Base-by-base conservation (phyloP, 202 grass and related monocot genomes). In the Sporobolus alterniflorus region DNA sequence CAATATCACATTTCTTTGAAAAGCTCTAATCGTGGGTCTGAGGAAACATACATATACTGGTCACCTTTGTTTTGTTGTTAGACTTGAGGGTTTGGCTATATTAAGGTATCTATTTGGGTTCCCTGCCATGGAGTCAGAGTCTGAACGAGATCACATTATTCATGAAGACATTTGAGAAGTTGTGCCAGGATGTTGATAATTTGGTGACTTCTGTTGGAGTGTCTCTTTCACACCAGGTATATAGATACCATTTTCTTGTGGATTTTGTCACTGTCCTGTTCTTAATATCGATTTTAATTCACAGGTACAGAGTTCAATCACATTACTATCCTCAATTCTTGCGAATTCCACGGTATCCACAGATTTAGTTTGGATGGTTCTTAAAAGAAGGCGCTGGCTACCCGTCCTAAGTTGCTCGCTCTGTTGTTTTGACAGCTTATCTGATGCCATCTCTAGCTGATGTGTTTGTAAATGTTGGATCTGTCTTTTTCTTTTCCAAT, bases 21-120 rank as follows among this genome's bases (percentile, higher is more conserved):
- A n/a, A n/a, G 63, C 61, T 68, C 36, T 72, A 56, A 17, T 66
- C 42, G 55, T 33, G 65, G 56, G 12, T 57, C n/a, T 1, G 17
- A 49, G 52, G 54, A 56, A 71, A 77, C 22, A 46, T 56, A 40
- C 32, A 25, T 62, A 48, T 84, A 42, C 30, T 90, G 42, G 75
- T 72, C 78, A 42, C 63, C 68, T 79, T 75, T 77, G 50, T 84
- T 36, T 81, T 82, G 33, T 57, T 88, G 56, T 20, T 75, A 99
- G 96, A 81, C 85, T 84, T 9, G 91, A 92, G 68, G 93, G 96
- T 74, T 61, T 89, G 65, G 63, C 42, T 31, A 89, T 96, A 87
- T 82, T 96, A 71, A 99, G 80, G 86, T 86, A 78, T 89, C 91
- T 99, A 72, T 94, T 94, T 78, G 96, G 93, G 41, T 60, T 96